Conservation (phyloP, 441 rosid species). For the Jatropha podagrica region DNA sequence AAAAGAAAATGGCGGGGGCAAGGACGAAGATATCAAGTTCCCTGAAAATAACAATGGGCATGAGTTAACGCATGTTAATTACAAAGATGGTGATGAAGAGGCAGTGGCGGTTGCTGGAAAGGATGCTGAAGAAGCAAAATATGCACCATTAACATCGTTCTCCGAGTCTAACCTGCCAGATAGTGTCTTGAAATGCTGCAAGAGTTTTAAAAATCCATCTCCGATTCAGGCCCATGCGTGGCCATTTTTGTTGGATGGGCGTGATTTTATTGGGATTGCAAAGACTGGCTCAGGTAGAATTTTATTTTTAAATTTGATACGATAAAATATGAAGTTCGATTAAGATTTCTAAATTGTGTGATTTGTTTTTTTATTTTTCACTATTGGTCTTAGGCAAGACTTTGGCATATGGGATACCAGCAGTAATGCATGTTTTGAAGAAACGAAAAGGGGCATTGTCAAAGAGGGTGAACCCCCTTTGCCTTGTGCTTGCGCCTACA, state of each 20-base stretch:
- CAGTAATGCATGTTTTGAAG: conserved; percentile 70
- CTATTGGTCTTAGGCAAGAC: conserved; percentile 60
- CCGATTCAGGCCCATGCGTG: conserved; percentile 89
- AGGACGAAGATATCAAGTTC: neutral
- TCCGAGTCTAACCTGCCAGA: conserved; percentile 58
- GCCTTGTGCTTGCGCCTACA: conserved; percentile 91
- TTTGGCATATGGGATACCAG: conserved; percentile 86
- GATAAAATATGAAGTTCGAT: neutral
- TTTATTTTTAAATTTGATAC: neutral
- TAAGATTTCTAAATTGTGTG: neutral
- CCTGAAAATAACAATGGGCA: conserved; percentile 14
- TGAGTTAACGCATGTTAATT: neutral
- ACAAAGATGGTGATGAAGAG: conserved; percentile 33
- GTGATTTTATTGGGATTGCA: conserved; percentile 91
- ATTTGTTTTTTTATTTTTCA: neutral
- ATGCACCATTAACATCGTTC: conserved; percentile 56
- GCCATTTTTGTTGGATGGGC: conserved; percentile 88
- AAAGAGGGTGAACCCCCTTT: conserved; percentile 62
- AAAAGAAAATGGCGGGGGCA: conserved; percentile 5
- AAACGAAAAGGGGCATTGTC: conserved; percentile 57
- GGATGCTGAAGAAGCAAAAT: conserved; percentile 55
- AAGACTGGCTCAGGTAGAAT: conserved; percentile 86
- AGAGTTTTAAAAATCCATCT: conserved; percentile 70
- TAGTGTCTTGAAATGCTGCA: conserved; percentile 71
- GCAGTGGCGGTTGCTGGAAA: conserved; percentile 64